A percentile compares a stretch with the other conserved stretches of the same genome.
Evolutionary conservation across 106 monocot species (phyloP).

Genomic region (Posidonia australis): DNA sequence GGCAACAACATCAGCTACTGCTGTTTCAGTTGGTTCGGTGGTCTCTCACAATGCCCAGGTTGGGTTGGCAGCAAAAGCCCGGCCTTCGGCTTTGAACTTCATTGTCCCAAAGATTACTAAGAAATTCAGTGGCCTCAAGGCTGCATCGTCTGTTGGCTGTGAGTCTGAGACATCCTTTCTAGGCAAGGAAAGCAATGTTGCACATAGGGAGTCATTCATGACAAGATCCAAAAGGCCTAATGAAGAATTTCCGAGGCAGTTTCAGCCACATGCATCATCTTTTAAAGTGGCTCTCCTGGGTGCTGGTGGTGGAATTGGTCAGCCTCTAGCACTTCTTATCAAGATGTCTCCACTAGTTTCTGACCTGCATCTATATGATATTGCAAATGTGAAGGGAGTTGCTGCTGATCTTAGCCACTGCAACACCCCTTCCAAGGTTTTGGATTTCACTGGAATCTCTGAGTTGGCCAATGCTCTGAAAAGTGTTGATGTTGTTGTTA

Average conservation of each 20-base stretch:
- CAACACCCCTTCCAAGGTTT: slow-evolving; percentile 43
- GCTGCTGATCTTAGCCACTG: slow-evolving; percentile 47
- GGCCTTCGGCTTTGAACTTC: slow-evolving; percentile 12
- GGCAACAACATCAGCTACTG: slow-evolving; percentile 16
- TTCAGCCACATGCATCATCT: slow-evolving; percentile 22
- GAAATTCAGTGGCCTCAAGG: slow-evolving; percentile 40
- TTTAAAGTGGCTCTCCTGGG: slow-evolving; percentile 47
- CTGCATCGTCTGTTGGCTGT: slow-evolving; percentile 16
- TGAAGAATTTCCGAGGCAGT: slow-evolving; percentile 6
- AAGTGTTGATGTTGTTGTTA: slow-evolving; percentile 56
- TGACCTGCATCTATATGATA: slow-evolving; percentile 46
- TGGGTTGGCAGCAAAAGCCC: slow-evolving; percentile 12
- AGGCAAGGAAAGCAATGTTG: slow-evolving; percentile 24
- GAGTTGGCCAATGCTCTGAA: slow-evolving; percentile 40
- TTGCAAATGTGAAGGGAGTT: slow-evolving; percentile 44
- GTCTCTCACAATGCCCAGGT: slow-evolving; percentile 9
- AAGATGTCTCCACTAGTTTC: slow-evolving; percentile 74
- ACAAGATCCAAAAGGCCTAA: slow-evolving; percentile 11
- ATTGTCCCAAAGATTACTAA: slow-evolving; percentile 12
- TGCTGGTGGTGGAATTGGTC: slow-evolving; percentile 54
- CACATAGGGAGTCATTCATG: slow-evolving; percentile 18
- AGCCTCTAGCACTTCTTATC: slow-evolving; percentile 45
- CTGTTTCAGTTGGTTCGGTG: slow-evolving; percentile 13
- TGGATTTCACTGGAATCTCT: slow-evolving; percentile 43
- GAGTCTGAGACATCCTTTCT: slow-evolving; percentile 28